phyloP scores from a whole-genome alignment of 2,329 filamentous ascomycete species.

The Neophaeococcomyces aloes region DNA sequence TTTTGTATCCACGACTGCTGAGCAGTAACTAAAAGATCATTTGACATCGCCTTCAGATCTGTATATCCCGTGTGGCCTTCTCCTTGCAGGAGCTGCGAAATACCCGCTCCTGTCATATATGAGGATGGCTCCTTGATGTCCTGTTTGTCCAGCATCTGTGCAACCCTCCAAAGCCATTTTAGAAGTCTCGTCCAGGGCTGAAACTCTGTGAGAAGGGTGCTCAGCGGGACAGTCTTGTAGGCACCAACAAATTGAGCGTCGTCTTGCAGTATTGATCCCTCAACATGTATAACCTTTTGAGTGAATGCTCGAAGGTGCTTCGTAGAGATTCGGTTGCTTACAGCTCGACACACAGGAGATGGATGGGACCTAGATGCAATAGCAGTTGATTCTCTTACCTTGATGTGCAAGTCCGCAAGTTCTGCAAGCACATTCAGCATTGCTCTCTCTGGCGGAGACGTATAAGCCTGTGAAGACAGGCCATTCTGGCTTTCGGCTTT shows the following conservation, averaged over 20 bases:
- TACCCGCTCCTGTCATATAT: slow-evolving; percentile 56
- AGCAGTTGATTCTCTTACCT: slow-evolving; percentile 56
- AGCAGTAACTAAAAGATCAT: slow-evolving; percentile 62
- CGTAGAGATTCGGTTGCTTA: slow-evolving; percentile 65
- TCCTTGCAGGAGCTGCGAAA: slow-evolving; percentile 66
- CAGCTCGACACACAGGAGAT: slow-evolving; percentile 77
- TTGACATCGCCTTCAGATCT: slow-evolving; percentile 69
- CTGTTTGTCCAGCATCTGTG: slow-evolving; percentile 67
- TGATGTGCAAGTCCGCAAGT: slow-evolving; percentile 67
- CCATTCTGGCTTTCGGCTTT: slow-evolving; percentile 37
- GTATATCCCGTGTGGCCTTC: slow-evolving; percentile 80
- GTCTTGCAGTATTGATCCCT: slow-evolving; percentile 62
- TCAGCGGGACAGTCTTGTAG: slow-evolving; percentile 86
- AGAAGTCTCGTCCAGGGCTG: slow-evolving; percentile 74
- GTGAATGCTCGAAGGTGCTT: slow-evolving; percentile 73
- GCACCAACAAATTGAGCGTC: slow-evolving; percentile 76
- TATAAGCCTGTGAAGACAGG: slow-evolving; percentile 30
- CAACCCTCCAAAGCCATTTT: slow-evolving; percentile 73
- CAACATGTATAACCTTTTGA: slow-evolving; percentile 71
- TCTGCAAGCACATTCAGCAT: slow-evolving; percentile 67
- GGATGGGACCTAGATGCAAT: slow-evolving; percentile 59
- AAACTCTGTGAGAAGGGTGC: slow-evolving; percentile 72
- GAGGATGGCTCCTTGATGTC: too few species aligned
- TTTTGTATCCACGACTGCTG: slow-evolving; percentile 90
- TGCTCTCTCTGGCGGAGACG: slow-evolving; percentile 70